Base-by-base conservation (phyloP, 2,329 filamentous ascomycete genomes). In the Diaporthe humulicola region DNA sequence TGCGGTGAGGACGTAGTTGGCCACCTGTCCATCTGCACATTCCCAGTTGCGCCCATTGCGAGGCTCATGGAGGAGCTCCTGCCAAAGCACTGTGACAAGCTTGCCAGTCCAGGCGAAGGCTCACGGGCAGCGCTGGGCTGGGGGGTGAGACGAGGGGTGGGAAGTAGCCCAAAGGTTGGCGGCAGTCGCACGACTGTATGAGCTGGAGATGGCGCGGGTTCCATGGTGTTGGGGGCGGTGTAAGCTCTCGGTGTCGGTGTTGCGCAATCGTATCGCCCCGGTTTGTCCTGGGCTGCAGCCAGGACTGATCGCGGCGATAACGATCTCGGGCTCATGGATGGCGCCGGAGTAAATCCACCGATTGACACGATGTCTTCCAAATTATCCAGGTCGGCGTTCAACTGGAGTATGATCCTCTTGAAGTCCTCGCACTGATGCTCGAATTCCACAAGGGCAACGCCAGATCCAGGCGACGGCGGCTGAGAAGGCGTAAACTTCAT, bases 401-500 rank as follows among this genome's bases (percentile, higher is more conserved):
- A 85, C 73, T 84, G 85, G 40, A 91, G 81, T 77, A 93, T 89
- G 64, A 92, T 85, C 36, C 86, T 86, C 79, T 90, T 91, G 88
- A 91, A 93, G 76, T 90, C 87, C 66, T 84, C 81, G 71, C 85
- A 86, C 78, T 89, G 87, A 61, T 85, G 85, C 67, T 88, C 84
- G 40, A 86, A 82, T 4, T 83, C 74, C 60, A 78, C 79, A 74
- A 84, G 85, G n/a, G 84, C 83, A 22, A 82, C 78, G 28, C 84
- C 84, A 56, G 74, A 72, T 22, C 89, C 89, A 3, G 90, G 87
- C 10, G 90, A 88, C 9, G 90, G 87, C 19, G 90, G 89, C 64
- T 89, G 87, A 0, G 89, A 87, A 15, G 95, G 94, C 19, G 94
- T 96, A 80, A 95, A 94, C 84, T 94, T 94, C 78, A 98, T 87